These are phyloP conservation scores for Miamiensis avidus DNA, from an alignment of 169 alveolate species.

Conservation along the genomic window DNA sequence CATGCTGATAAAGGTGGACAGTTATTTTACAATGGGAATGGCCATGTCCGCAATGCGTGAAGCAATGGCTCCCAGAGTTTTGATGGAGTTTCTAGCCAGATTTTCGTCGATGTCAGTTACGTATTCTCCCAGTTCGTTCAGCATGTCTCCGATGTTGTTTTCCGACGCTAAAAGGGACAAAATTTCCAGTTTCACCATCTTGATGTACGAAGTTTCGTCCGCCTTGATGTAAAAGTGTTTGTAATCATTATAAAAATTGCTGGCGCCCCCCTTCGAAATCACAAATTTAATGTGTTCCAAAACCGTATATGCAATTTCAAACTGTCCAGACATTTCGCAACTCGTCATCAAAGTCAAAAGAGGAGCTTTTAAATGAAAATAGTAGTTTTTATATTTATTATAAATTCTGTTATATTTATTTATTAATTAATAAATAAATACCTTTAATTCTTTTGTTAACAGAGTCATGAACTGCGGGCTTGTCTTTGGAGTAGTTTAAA, in stretches of 20 bases:
- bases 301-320: conserved; percentile 76
- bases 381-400: background rate
- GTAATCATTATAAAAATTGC: conserved; percentile 67
- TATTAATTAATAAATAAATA: background rate
- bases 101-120: conserved; percentile 93
- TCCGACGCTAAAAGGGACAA: conserved; percentile 79
- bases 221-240: conserved; percentile 81
- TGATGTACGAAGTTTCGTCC: conserved; percentile 84
- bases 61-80: conserved; percentile 88
- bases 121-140: conserved; percentile 92
- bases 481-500: conserved; percentile 79
- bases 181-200: conserved; percentile 78
- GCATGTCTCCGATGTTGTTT: conserved; percentile 83
- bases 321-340: conserved; percentile 76
- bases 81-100: conserved; percentile 89
- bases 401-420: background rate
- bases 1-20: conserved; percentile 31
- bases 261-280: conserved; percentile 70
- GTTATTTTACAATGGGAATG: conserved; percentile 53
- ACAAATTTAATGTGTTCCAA: conserved; percentile 76
- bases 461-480: conserved; percentile 61
- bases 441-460: conserved; percentile 71
- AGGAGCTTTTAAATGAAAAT: conserved; percentile 62
- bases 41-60: conserved; percentile 76
- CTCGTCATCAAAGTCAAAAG: conserved; percentile 80